Base-by-base conservation (phyloP, 345 rosid genomes). In the Iberis pinnata region DNA sequence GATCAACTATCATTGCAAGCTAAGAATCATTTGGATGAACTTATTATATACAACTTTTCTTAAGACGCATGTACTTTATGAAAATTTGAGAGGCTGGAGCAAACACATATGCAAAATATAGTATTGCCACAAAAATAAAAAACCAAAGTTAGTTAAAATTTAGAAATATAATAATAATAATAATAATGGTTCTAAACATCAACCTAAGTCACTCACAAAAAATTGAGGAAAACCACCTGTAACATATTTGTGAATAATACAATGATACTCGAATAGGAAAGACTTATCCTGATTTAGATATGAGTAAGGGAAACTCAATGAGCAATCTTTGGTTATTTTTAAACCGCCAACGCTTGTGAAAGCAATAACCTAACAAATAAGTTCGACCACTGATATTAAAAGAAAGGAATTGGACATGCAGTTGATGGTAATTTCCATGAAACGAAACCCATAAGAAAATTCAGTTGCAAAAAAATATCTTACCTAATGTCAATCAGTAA, bases 41-140 rank as follows among this genome's bases (percentile, higher is more conserved):
- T 81, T 84, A 74, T 61, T 88, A 83, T 92, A 88, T 41, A 88
- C n/a, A 55, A 88, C 78, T 66, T 84, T 79, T 72, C 88, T 88
- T 58, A 92, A 74, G 65, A 92, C 76, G 60, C 98, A 95, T 31
- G 98, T 88, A 62, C 97, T 92, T 56, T n/a, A 92, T 92, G 77
- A 83, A 74, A 73, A 92, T 92, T 74, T 88, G 98, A 65, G 88
- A 88, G 46, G 97, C 98, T 4, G 98, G 97, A 18, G 98, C 98
- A 51, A 85, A 93, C 42, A 85, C 97, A 47, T 92, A 92, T 10
- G 98, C 90, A 77, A 70, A n/a, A 92, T 92, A 73, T 92, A 92
- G 72, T 92, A 92, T 95, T 85, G 81, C 80, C 72, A 46, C 59
- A 2, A 72, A 45, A 40, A 63, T 12, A 13, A 44, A 15, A 45